A percentile compares a stretch with the other conserved stretches of the same genome.
Conservation (phyloP, 345 rosid genomes). For the Corchorus olitorius region DNA sequence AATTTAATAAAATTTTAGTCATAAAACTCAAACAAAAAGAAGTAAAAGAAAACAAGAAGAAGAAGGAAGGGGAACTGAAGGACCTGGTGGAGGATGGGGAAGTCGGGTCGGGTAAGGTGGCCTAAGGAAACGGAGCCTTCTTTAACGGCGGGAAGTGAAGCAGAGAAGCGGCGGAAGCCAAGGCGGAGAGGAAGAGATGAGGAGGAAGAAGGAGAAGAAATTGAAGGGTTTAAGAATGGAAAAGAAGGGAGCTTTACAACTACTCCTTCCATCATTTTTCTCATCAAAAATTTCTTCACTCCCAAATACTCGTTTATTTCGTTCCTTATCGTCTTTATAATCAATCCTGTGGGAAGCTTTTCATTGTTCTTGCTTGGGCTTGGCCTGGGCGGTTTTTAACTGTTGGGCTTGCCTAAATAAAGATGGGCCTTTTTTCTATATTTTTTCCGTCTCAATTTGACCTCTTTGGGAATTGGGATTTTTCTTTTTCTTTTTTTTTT, state of each 20-base stretch:
- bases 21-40: not conserved
- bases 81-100: conserved; percentile 86
- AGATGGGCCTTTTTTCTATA: not conserved
- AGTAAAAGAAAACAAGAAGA: not conserved
- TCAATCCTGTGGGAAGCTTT: not conserved
- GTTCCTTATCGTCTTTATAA: not conserved
- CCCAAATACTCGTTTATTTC: not conserved
- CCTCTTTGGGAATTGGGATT: no score
- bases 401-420: not conserved
- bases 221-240: conserved; percentile 38
- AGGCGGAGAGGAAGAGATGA: not conserved
- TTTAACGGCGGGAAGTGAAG: conserved; percentile 38
- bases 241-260: conserved; percentile 58
- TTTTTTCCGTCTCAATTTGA: no score
- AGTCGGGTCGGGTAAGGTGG: conserved; percentile 75
- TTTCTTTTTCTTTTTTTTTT: no score
- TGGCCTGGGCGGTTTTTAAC: not conserved
- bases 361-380: not conserved
- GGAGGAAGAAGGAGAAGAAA: conserved; percentile 22
- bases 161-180: conserved; percentile 31
- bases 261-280: conserved; percentile 47
- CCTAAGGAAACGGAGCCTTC: conserved; percentile 64
- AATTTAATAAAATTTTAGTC: not conserved
- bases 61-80: not conserved
- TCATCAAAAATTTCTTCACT: not conserved